Conservation (phyloP, 164 flowering plant species). For the Vitis vinifera region DNA sequence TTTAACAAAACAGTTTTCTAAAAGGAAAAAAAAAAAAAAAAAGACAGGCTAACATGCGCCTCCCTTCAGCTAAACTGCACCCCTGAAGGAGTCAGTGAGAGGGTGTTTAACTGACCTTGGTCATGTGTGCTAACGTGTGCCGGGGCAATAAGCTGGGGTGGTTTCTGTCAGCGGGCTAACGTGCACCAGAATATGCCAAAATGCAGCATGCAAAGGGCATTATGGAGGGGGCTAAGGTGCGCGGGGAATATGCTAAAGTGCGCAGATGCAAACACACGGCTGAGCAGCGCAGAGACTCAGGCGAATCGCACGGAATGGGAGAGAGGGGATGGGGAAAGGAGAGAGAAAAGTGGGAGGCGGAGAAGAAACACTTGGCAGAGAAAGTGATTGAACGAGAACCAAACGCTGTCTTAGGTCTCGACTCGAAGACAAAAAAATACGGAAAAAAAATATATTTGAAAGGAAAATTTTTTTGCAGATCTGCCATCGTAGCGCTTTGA, state of each 20-base stretch:
- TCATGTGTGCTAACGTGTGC: too few relatives aligned
- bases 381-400: constrained; percentile 5
- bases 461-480: too few relatives aligned
- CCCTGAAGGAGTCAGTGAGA: too few relatives aligned
- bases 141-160: too few relatives aligned
- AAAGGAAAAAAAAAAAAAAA: background rate
- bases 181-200: too few relatives aligned
- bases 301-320: background rate
- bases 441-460: too few relatives aligned
- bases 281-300: background rate
- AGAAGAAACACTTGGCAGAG: background rate
- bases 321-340: background rate
- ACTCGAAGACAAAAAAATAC: too few relatives aligned
- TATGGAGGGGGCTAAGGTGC: background rate
- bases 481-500: too few relatives aligned
- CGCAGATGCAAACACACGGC: background rate
- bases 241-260: background rate
- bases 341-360: background rate
- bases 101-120: too few relatives aligned
- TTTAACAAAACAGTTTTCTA: too few relatives aligned
- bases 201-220: too few relatives aligned
- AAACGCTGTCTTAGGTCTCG: background rate
- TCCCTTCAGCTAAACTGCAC: background rate
- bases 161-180: too few relatives aligned
- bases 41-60: background rate